Conservation (phyloP, 148 eudicot species). For the Camellia lanceoleosa region DNA sequence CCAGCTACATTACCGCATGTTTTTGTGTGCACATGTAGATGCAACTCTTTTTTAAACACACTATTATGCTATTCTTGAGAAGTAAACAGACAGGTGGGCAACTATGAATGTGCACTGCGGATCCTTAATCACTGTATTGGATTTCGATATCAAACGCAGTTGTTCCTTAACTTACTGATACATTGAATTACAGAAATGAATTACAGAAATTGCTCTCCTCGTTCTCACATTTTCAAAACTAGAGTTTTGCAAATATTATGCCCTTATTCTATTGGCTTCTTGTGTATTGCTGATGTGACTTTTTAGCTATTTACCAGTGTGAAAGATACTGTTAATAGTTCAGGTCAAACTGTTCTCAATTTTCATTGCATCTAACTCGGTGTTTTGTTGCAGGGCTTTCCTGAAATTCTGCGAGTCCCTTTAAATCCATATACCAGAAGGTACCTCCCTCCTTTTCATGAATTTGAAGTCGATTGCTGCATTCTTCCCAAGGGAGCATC, state of each 20-base stretch:
- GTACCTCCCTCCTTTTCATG: conserved; percentile 80
- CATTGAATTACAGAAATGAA: not conserved
- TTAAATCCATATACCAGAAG: conserved; percentile 56
- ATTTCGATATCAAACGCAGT: too few species aligned
- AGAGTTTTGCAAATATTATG: too few species aligned
- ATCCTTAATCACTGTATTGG: not conserved
- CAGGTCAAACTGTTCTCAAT: not conserved
- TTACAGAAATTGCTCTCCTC: not conserved
- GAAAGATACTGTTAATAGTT: not conserved
- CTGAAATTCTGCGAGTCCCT: conserved; percentile 50
- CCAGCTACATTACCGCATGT: not conserved
- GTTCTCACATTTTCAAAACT: not conserved
- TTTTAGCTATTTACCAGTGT: not conserved
- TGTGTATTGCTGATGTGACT: not conserved
- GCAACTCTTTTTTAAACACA: not conserved
- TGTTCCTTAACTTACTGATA: too few species aligned
- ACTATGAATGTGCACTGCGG: not conserved
- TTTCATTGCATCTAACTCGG: not conserved
- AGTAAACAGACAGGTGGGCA: not conserved
- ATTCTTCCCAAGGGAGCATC: conserved; percentile 42
- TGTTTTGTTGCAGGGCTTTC: conserved; percentile 56
- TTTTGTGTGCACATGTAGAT: not conserved
- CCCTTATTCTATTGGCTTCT: not conserved
- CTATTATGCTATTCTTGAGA: not conserved
- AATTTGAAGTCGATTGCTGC: conserved; percentile 87